Percentiles rank a stretch among this genome's conserved stretches.
These are phyloP conservation scores for Leishmania aethiopica DNA, from an alignment of 208 protist species.

Conservation along the genomic window DNA sequence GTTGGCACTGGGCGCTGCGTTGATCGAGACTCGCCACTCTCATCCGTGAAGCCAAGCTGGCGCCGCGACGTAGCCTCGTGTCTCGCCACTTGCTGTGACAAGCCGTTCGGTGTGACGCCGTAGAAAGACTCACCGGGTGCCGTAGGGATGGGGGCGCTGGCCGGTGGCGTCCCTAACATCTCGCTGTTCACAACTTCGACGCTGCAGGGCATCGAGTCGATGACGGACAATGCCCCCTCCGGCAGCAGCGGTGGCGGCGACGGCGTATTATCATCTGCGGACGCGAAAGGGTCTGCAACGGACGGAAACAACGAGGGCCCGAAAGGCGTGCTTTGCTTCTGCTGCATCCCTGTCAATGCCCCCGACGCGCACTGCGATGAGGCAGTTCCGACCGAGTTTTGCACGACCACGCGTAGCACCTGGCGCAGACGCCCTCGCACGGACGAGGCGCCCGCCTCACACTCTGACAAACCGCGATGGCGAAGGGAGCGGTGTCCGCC, in stretches of 20 bases:
- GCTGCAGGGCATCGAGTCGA: background rate
- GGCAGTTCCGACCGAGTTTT: background rate
- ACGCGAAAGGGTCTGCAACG: background rate
- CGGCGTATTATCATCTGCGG: background rate
- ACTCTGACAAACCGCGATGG: background rate
- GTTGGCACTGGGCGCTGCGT: background rate
- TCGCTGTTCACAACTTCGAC: background rate
- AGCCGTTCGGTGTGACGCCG: background rate
- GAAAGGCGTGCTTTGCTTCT: background rate
- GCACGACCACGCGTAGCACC: constrained; percentile 30
- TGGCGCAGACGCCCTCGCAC: constrained; percentile 40
- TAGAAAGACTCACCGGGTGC: background rate
- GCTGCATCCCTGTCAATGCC: background rate
- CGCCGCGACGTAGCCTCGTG: background rate
- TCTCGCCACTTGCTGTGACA: background rate
- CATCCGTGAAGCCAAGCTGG: constrained; percentile 6
- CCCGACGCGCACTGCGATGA: background rate
- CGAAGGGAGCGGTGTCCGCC: background rate
- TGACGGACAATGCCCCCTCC: background rate
- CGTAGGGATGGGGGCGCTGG: background rate
- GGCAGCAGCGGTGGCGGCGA: background rate
- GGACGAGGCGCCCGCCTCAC: constrained; percentile 7
- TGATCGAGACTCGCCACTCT: background rate
- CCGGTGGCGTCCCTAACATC: background rate
- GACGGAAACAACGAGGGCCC: background rate